Base-by-base conservation (phyloP, 495 filamentous ascomycete species). In the Articulospora tetracladia region DNA sequence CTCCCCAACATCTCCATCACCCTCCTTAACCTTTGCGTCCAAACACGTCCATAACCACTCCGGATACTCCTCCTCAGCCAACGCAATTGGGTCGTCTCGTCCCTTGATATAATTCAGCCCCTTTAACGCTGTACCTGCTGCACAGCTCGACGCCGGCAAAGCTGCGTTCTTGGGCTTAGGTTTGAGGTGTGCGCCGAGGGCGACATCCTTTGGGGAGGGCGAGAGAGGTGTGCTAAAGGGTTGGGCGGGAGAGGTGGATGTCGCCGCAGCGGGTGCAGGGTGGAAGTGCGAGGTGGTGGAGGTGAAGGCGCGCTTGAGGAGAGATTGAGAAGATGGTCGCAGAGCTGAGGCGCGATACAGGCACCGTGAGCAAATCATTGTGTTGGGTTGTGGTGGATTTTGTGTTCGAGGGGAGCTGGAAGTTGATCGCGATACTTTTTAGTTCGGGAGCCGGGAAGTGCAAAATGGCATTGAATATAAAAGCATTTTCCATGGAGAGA, bases 101-200 rank as follows among this genome's bases (percentile, higher is more conserved):
- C 74, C 76, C 77, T 97, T 97, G 68, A 95, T 76, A 76, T 94
- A 97, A 72, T 92, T 95, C 61, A 98, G 79, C 7, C 92, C 91
- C 28, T 77, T 84, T 55, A 98, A 69, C 32, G 80, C 74, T 1
- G 89, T 92, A 20, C 94, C 94, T 2, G 85, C 84, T 0, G 79
- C 72, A 51, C 86, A 86, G 46, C 73, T 83, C 53, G 82, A 85
- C 10, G 59, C 28, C 25, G 68, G 69, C 19, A n/a, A 32, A 17
- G 27, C 67, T 58, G 44, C 8, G 39, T 44, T 75, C 34, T 58
- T 60, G 69, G 58, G 68, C 66, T 59, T 75, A 66, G 59, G 70
- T 66, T 44, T 65, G 64, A 51, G 36, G 30, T 46, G 24, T 23
- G 62, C 27, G 22, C 60, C 30, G 17, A 59, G 3, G 20, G 63